These are phyloP conservation scores for Trapa incisa DNA, from an alignment of 345 rosid genomes.

Conservation along the genomic window DNA sequence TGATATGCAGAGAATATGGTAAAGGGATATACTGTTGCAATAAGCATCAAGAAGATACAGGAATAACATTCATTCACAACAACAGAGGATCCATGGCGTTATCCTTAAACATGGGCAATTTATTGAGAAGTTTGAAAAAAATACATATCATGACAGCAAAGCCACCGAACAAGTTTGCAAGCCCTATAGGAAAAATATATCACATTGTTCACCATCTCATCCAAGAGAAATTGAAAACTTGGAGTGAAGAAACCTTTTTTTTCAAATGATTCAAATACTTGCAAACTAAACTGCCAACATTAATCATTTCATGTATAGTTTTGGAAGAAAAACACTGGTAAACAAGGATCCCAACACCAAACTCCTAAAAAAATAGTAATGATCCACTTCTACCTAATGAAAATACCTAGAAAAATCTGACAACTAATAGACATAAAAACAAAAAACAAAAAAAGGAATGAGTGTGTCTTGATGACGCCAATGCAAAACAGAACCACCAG, in stretches of 20 bases:
- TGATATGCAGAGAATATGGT: not conserved
- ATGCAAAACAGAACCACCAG: conserved; percentile 92
- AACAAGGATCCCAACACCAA: not conserved
- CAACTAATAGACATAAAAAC: not conserved
- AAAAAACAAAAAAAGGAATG: conserved; percentile 1
- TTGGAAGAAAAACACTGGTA: not conserved
- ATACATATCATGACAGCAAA: conserved; percentile 69
- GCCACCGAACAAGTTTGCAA: conserved; percentile 90
- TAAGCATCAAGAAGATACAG: not conserved
- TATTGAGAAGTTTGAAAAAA: not conserved
- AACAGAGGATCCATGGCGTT: not conserved
- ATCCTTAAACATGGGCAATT: not conserved
- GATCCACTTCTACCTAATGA: not conserved
- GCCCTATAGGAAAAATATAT: conserved; percentile 47
- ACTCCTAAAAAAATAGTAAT: not conserved
- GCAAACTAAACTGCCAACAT: not conserved
- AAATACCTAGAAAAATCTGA: not conserved
- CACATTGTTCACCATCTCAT: conserved; percentile 12
- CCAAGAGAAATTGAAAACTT: conserved; percentile 7
- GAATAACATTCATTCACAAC: not conserved
- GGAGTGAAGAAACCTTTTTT: not conserved
- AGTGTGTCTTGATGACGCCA: conserved; percentile 81
- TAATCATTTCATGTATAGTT: not conserved
- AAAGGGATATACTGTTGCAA: not conserved
- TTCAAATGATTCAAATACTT: not conserved